Conservation (phyloP, 192 early-diverging fungal species). For the Linderina pennispora region DNA sequence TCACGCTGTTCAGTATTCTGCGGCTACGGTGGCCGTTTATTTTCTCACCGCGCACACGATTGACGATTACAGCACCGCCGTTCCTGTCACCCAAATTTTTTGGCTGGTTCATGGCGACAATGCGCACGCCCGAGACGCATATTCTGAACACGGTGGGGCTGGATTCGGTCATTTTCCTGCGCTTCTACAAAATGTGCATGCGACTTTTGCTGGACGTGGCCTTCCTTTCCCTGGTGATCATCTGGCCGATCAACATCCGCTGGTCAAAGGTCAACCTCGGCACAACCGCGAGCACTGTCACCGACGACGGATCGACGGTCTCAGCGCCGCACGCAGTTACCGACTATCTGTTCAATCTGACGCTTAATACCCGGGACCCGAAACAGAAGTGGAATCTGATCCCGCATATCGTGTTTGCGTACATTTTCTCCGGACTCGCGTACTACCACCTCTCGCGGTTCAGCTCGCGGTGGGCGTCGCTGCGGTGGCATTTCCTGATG, state of each 20-base stretch:
- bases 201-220: slow-evolving; percentile 34
- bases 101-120: slow-evolving; percentile 44
- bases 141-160: slow-evolving; percentile 47
- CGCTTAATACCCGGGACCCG: slow-evolving; percentile 23
- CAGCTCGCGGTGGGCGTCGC: slow-evolving; percentile 42
- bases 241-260: slow-evolving; percentile 45
- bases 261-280: slow-evolving; percentile 36
- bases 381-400: slow-evolving; percentile 39
- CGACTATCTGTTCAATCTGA: slow-evolving; percentile 46
- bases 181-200: slow-evolving; percentile 49
- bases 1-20: slow-evolving; percentile 29
- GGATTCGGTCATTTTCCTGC: slow-evolving; percentile 45
- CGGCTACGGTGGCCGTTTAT: slow-evolving; percentile 41
- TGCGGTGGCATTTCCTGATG: slow-evolving; percentile 50
- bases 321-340: slow-evolving; percentile 28
- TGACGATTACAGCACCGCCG: slow-evolving; percentile 41
- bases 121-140: slow-evolving; percentile 44
- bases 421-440: slow-evolving; percentile 41
- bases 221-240: slow-evolving; percentile 30
- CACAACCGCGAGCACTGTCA: slow-evolving; percentile 1
- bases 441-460: slow-evolving; percentile 47
- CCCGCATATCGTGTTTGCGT: slow-evolving; percentile 42
- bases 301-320: not conserved
- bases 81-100: slow-evolving; percentile 29
- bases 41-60: slow-evolving; percentile 42